Conservation (phyloP, 495 filamentous ascomycete genomes). For the Penicillium desertorum region DNA sequence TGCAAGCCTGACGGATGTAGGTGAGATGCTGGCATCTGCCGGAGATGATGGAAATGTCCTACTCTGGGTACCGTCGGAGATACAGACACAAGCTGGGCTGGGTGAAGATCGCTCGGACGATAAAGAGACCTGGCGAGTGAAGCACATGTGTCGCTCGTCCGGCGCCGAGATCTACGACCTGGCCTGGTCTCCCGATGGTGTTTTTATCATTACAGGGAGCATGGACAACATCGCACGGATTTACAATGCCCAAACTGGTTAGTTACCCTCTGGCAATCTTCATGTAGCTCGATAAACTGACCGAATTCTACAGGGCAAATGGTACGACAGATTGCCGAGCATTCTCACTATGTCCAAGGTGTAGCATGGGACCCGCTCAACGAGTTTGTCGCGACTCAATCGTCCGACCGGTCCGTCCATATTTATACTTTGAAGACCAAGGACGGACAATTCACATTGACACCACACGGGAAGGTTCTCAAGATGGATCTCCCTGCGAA, state of each 20-base stretch:
- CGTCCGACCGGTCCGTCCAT: constrained; percentile 95
- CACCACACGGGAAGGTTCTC: constrained; percentile 66
- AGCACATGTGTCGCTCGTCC: constrained; percentile 92
- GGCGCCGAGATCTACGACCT: constrained; percentile 96
- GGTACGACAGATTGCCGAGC: constrained; percentile 95
- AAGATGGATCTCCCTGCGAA: constrained; percentile 92
- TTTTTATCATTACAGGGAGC: constrained; percentile 96
- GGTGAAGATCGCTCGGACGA: constrained; percentile 86
- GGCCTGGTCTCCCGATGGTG: constrained; percentile 95
- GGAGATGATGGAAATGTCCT: constrained; percentile 97
- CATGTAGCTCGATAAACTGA: constrained; percentile 9
- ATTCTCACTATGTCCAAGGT: constrained; percentile 98
- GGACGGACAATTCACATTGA: constrained; percentile 92
- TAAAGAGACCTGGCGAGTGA: constrained; percentile 94
- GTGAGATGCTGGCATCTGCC: constrained; percentile 89
- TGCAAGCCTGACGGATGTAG: constrained; percentile 47
- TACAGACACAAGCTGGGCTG: constrained; percentile 60
- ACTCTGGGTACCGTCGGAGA: constrained; percentile 88
- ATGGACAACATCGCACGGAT: constrained; percentile 99
- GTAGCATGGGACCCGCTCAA: constrained; percentile 98
- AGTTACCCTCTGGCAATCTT: constrained; percentile 19
- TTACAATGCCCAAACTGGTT: constrained; percentile 92
- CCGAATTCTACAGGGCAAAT: constrained; percentile 63
- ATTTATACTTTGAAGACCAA: constrained; percentile 96
- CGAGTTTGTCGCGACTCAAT: constrained; percentile 97